Conservation (phyloP, 192 early-diverging fungal species). For the Linnemannia elongata region DNA sequence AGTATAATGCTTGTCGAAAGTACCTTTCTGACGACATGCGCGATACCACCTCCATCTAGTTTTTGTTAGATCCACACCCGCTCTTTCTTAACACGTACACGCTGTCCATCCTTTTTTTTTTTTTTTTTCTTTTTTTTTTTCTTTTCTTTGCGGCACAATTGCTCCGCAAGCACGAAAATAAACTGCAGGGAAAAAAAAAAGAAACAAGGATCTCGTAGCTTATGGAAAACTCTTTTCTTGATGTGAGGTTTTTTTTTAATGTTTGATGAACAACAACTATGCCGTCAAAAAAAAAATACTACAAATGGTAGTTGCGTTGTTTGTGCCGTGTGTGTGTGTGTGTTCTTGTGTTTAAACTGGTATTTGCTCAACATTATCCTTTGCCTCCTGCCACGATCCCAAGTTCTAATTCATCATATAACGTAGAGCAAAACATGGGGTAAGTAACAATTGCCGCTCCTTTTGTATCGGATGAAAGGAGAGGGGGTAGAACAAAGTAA, state of each 20-base stretch:
- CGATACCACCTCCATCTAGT: constrained; percentile 8
- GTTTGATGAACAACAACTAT: not conserved
- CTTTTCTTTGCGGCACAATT: too few species aligned
- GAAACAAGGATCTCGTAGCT: too few species aligned
- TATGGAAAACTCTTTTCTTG: not conserved
- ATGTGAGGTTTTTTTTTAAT: not conserved
- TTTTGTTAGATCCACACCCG: not conserved
- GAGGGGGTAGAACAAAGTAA: too few species aligned
- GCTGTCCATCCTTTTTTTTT: too few species aligned
- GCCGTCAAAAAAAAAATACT: not conserved
- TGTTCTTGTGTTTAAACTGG: constrained; percentile 26
- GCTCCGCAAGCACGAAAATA: too few species aligned
- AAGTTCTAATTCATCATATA: constrained; percentile 59
- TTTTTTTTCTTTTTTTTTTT: too few species aligned
- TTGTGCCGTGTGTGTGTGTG: too few species aligned
- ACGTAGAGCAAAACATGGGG: not conserved
- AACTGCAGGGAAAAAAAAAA: too few species aligned
- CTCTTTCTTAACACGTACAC: too few species aligned
- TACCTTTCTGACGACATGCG: constrained; percentile 31
- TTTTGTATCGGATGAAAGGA: too few species aligned
- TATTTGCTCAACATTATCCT: constrained; percentile 63
- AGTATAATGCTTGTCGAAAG: constrained; percentile 47
- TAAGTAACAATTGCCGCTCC: not conserved
- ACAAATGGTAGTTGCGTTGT: too few species aligned
- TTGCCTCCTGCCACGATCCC: constrained; percentile 68